Base-by-base conservation (phyloP, 2,329 filamentous ascomycete species). In the Alternaria viburni region DNA sequence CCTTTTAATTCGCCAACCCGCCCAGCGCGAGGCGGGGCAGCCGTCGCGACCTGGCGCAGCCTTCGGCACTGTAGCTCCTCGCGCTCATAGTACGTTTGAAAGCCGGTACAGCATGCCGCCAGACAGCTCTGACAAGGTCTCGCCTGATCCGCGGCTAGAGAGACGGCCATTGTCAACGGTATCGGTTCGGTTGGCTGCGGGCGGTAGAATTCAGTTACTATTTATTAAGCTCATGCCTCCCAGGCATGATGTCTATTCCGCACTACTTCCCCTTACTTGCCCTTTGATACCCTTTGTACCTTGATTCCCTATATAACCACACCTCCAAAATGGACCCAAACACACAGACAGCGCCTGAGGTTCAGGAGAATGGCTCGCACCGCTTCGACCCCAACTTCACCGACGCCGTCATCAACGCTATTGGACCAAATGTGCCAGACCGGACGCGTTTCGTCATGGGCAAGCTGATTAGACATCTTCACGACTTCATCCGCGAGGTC, bases 331-430 rank as follows among this genome's bases (percentile, higher is more conserved):
- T 64, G 61, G n/a, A 68, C 52, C 64, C 61, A 43, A 69, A 68
- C 65, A 69, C 66, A 62, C 63, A 70, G 30, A 72, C 70, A 28
- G 71, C 72, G 50, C 70, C 73, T 36, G 54, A 66, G 15, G 56
- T 66, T 54, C 72, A 75, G 65, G 62, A 72, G 25, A 63, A 61
- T 47, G 63, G 62, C 32, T 50, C 66, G 46, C 75, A 79, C 73
- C 80, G 82, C 70, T 93, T 92, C 83, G 91, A 95, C 79, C 91
- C 91, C 71, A 87, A 86, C 81, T 93, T 94, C 83, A 95, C 92
- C 57, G 81, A 89, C 71, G 86, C 89, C 79, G 90, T 93, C 80
- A 85, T 93, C 76, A 86, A 91, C 68, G 86, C 89, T 71, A 93
- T 93, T 84, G 88, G 90, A 57, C 89, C 90, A 72, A 88, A 91